Conservation (phyloP, 805 yeast genomes). For the Pichia cabralensis region DNA sequence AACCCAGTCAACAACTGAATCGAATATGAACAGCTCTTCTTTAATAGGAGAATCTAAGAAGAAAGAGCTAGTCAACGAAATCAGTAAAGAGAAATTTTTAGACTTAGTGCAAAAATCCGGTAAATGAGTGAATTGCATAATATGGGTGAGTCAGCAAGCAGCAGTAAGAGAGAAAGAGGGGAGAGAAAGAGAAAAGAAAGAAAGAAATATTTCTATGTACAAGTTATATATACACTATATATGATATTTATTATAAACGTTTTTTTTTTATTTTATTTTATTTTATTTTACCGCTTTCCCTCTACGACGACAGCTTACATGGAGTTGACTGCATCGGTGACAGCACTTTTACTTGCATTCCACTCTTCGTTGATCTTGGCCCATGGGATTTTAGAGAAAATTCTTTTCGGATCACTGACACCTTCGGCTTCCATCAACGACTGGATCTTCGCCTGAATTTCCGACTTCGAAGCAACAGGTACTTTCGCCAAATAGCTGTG, state of each 20-base stretch:
- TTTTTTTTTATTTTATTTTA: too few relatives aligned
- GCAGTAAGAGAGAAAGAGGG: too few relatives aligned
- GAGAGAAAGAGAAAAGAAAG: too few relatives aligned
- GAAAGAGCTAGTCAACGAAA: slow-evolving; percentile 58
- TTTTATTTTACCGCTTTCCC: background rate
- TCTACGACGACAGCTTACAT: too few relatives aligned
- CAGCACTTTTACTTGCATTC: slow-evolving; percentile 27
- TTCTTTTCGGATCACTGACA: slow-evolving; percentile 16
- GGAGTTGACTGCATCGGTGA: slow-evolving; percentile 21
- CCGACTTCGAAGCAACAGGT: slow-evolving; percentile 29
- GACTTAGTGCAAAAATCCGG: slow-evolving; percentile 81
- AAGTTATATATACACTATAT: too few relatives aligned
- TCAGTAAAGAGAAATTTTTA: slow-evolving; percentile 82
- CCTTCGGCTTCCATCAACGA: slow-evolving; percentile 20
- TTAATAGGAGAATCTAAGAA: slow-evolving; percentile 35
- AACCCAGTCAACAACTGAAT: slow-evolving; percentile 72
- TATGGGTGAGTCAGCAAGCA: too few relatives aligned
- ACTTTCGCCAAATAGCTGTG: slow-evolving; percentile 24
- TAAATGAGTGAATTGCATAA: too few relatives aligned
- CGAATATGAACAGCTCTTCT: slow-evolving; percentile 36
- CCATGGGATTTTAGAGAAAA: slow-evolving; percentile 29
- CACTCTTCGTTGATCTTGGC: slow-evolving; percentile 24
- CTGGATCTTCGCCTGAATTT: slow-evolving; percentile 23
- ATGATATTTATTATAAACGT: too few relatives aligned
- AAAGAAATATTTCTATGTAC: too few relatives aligned